Evolutionary conservation across 1,139 yeast species (phyloP), one percentile per base, ranked within the genome.

Genomic region (Kodamaea alishanica): DNA sequence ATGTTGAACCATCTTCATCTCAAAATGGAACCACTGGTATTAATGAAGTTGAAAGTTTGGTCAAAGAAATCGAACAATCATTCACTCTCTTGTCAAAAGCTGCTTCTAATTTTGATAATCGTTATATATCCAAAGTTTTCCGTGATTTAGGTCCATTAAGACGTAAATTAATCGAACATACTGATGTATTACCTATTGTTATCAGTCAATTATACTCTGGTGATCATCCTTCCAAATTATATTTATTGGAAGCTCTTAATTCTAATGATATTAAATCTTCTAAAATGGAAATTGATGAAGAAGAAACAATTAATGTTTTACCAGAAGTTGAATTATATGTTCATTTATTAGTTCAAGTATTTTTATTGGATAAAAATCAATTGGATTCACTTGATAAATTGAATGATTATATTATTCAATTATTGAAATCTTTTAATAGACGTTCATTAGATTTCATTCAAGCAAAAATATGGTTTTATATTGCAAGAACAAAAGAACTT

Each of bases 401-500:
- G 55, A 82, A 82, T 54, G 62, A 60, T 11, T 56, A 65, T 25
- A 75, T 84, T 11, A 73, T 92, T 35, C 62, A 61, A 9, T 69
- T 81, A 26, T 64, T 88, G 58, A 73, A 76, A 42, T 61, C 73
- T 15, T 84, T 82, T 65, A 89, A 89, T 61, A 79, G 87, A 49
- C 79, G 97, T 50, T 78, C 95, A 3, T 68, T 92, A 49, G 98
- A 94, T 61, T 80, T 85, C 53, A 75, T 94, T 46, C 83, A 82
- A 47, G 94, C 97, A 9, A 92, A 90, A 61, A 74, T 86, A 46
- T 94, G 98, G 97, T 94, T 90, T 60, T 92, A 88, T 65, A 77
- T 88, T 49, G 76, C 84, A 34, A 78, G 96, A 61, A 78, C 90
- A 5, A 79, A 81, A 49, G 98, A 92, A 65, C 65, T 82, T 44